Percentiles rank a stretch among this genome's conserved stretches.
Conservation (phyloP, 2,329 filamentous ascomycete species). For the Neurospora sp. region DNA sequence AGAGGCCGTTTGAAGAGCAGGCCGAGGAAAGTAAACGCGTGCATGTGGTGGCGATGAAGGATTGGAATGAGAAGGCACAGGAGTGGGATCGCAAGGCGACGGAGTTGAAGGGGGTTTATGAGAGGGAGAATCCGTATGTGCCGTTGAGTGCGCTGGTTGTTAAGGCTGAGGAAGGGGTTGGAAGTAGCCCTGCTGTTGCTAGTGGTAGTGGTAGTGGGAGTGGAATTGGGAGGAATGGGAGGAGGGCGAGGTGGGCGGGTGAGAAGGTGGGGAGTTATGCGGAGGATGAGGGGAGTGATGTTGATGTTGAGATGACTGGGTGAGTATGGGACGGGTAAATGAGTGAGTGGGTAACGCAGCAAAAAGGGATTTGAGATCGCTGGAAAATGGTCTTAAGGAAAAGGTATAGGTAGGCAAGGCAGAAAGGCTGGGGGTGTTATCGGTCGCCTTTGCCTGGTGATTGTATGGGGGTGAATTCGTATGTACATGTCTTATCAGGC, state of each 20-base stretch:
- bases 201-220: conserved; percentile 18
- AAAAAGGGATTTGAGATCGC: background rate
- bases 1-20: conserved; percentile 67
- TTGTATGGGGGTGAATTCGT: background rate
- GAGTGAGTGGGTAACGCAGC: background rate
- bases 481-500: background rate
- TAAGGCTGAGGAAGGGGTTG: conserved; percentile 12
- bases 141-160: conserved; percentile 27
- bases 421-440: background rate
- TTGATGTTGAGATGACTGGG: conserved; percentile 20
- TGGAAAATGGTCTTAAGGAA: background rate
- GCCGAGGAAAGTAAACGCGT: conserved; percentile 60
- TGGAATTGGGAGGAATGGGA: conserved; percentile 5
- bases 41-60: conserved; percentile 47
- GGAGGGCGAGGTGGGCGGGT: conserved; percentile 18
- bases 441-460: background rate
- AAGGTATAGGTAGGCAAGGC: background rate
- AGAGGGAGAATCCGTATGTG: conserved; percentile 37
- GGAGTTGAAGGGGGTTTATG: conserved; percentile 42
- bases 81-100: conserved; percentile 64
- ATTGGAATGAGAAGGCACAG: conserved; percentile 51
- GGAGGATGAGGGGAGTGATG: conserved; percentile 24
- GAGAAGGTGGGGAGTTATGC: conserved; percentile 28
- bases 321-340: background rate
- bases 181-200: background rate